Percentiles rank a stretch among this genome's conserved stretches.
Conservation (phyloP, 768 basidiomycete genomes). For the Psilocybe tampanensis region DNA sequence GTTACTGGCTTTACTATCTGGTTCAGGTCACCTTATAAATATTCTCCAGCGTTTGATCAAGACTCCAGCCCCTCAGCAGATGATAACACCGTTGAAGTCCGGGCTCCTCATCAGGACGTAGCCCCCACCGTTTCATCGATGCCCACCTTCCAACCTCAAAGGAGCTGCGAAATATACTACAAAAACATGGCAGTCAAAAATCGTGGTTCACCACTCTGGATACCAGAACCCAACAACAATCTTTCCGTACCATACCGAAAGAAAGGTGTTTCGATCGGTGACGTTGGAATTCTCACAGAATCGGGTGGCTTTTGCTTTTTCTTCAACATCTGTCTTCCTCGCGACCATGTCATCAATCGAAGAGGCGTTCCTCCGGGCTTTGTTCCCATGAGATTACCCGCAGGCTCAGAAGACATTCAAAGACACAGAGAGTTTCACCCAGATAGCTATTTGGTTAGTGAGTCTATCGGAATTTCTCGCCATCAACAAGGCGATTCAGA, state of each 20-base stretch:
- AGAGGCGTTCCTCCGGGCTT: background rate
- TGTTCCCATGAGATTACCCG: background rate
- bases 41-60: background rate
- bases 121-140: background rate
- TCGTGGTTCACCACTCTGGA: background rate
- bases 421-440: background rate
- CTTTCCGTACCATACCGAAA: background rate
- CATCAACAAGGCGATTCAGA: background rate
- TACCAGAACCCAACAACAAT: background rate
- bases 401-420: background rate
- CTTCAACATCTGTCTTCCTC: background rate
- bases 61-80: background rate
- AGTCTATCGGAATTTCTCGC: background rate
- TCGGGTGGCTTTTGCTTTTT: background rate
- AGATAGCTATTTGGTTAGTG: background rate
- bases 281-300: background rate
- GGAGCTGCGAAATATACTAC: background rate
- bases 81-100: background rate
- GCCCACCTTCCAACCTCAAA: background rate
- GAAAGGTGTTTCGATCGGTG: background rate
- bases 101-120: background rate
- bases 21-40: background rate
- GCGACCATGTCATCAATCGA: background rate
- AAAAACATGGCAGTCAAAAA: background rate
- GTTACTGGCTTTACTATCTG: background rate